These are phyloP conservation scores for Blastomyces silverae DNA, from an alignment of 2,329 filamentous ascomycete species.

Conservation along the genomic window DNA sequence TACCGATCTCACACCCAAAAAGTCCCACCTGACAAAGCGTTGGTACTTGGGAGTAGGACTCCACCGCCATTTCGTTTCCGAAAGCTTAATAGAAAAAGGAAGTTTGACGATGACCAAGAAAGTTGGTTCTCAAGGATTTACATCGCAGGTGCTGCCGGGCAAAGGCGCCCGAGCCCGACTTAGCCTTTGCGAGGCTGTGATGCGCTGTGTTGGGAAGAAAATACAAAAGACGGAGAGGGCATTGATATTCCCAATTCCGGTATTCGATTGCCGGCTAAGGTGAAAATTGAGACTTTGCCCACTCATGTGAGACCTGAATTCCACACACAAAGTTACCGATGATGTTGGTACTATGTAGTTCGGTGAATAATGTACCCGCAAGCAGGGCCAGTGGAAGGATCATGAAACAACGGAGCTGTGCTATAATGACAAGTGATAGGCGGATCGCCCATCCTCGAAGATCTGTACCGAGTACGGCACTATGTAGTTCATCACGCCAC, in stretches of 20 bases:
- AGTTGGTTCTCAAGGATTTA: not conserved
- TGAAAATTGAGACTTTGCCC: not conserved
- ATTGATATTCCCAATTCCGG: not conserved
- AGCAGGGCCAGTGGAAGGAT: not conserved
- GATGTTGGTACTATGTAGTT: not conserved
- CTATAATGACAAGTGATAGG: constrained; percentile 1
- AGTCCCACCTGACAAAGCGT: not conserved
- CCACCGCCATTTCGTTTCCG: constrained; percentile 13
- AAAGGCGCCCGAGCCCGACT: not conserved
- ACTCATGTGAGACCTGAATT: not conserved
- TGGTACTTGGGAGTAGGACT: not conserved
- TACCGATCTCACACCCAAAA: not conserved
- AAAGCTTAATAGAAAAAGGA: not conserved
- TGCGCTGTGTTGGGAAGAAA: not conserved
- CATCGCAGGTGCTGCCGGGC: not conserved
- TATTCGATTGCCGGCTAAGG: not conserved
- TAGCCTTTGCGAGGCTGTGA: not conserved
- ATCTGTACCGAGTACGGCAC: not conserved
- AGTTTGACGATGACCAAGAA: not conserved
- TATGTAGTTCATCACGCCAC: not conserved
- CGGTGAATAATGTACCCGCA: not conserved
- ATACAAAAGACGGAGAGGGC: not conserved
- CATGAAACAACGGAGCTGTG: constrained; percentile 11
- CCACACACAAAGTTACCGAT: not conserved
- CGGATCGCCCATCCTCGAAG: not conserved